Conservation (phyloP, 768 basidiomycete genomes). For the Trametes coccinea region DNA sequence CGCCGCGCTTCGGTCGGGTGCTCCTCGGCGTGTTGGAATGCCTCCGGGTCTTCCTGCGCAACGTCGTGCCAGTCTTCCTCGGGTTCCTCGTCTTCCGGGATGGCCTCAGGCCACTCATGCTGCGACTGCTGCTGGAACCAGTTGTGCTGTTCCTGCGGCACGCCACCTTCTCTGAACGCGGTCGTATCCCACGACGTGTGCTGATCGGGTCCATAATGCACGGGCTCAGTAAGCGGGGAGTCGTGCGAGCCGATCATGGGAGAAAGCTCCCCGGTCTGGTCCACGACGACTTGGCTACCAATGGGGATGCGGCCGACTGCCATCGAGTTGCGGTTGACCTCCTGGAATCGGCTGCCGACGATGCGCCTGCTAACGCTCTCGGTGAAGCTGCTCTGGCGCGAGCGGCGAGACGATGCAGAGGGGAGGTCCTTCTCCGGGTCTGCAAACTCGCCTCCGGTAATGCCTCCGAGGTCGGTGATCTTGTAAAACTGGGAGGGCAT, state of each 20-base stretch:
- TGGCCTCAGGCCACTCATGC: slow-evolving; percentile 21
- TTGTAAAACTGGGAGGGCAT: slow-evolving; percentile 82
- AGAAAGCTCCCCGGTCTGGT: slow-evolving; percentile 50
- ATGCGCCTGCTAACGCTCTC: slow-evolving; percentile 64
- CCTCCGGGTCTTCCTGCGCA: slow-evolving; percentile 44
- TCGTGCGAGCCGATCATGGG: slow-evolving; percentile 25
- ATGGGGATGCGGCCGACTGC: slow-evolving; percentile 60
- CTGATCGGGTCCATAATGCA: slow-evolving; percentile 53
- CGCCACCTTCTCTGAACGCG: slow-evolving; percentile 25
- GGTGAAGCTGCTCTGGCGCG: slow-evolving; percentile 44
- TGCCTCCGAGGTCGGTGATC: slow-evolving; percentile 58
- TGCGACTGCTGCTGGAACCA: slow-evolving; percentile 27
- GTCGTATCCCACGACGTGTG: slow-evolving; percentile 33
- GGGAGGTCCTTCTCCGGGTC: slow-evolving; percentile 40
- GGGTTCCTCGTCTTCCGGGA: slow-evolving; percentile 25
- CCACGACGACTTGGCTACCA: slow-evolving; percentile 56
- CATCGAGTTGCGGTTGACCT: slow-evolving; percentile 62
- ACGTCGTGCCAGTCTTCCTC: slow-evolving; percentile 64
- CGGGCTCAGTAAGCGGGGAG: slow-evolving; percentile 51
- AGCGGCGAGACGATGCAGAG: background rate
- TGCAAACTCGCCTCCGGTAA: slow-evolving; percentile 59
- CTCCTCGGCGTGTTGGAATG: slow-evolving; percentile 32
- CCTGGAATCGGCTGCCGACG: slow-evolving; percentile 70
- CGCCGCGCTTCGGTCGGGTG: slow-evolving; percentile 28
- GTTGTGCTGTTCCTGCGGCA: slow-evolving; percentile 30